Percentiles rank a stretch among this genome's conserved stretches.
phyloP scores from a whole-genome alignment of 768 basidiomycete species.

The Auricularia sp. region DNA sequence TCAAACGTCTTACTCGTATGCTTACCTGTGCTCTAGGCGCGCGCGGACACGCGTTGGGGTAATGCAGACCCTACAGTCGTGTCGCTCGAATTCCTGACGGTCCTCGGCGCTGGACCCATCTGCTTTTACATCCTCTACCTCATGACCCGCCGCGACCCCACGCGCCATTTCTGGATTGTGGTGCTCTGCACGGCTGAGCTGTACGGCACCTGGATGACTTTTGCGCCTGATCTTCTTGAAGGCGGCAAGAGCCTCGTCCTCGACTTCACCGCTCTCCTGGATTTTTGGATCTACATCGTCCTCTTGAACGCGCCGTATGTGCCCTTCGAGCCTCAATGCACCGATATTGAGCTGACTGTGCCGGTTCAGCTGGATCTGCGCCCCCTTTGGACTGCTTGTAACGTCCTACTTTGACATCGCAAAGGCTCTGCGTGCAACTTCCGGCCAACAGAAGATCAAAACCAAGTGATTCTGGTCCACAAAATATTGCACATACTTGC shows the following conservation, averaged over 20 bases:
- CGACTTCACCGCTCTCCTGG: constrained; percentile 56
- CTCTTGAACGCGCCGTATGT: constrained; percentile 76
- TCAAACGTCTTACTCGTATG: background rate
- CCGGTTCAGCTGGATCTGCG: constrained; percentile 58
- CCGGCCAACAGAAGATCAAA: constrained; percentile 6
- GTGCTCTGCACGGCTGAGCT: constrained; percentile 67
- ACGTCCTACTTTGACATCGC: constrained; percentile 70
- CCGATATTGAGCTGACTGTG: background rate
- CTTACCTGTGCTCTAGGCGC: constrained; percentile 35
- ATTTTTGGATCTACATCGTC: constrained; percentile 72
- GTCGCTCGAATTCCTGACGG: constrained; percentile 74
- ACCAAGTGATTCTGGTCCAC: no score
- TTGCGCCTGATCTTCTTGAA: constrained; percentile 77
- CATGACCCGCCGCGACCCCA: constrained; percentile 52
- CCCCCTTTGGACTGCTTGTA: constrained; percentile 67
- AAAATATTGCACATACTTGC: no score
- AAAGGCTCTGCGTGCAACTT: constrained; percentile 36
- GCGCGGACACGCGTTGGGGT: constrained; percentile 78
- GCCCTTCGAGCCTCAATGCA: background rate
- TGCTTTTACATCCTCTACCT: constrained; percentile 63
- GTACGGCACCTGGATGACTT: constrained; percentile 78
- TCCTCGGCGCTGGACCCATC: constrained; percentile 56
- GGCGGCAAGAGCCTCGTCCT: constrained; percentile 50
- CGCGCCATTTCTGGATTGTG: constrained; percentile 64
- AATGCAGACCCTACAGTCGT: constrained; percentile 68